Evolutionary conservation across 2,329 filamentous ascomycete species (phyloP).

Genomic region (Penicillium concentricum): DNA sequence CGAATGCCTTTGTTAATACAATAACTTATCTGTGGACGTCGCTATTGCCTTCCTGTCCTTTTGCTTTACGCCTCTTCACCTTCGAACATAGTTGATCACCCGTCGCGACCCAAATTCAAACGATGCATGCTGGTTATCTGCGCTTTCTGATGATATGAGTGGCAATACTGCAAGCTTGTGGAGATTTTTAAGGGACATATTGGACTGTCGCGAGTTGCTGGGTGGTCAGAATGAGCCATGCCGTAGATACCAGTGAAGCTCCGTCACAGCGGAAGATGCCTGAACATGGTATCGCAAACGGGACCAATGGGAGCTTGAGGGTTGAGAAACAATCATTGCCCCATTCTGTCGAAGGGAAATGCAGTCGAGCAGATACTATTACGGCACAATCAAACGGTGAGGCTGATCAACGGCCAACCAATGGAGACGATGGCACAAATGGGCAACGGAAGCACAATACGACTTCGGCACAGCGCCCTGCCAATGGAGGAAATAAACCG

Average conservation of each 20-base stretch:
- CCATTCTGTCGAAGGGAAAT: not conserved
- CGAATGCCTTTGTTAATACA: not conserved
- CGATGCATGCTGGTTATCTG: not conserved
- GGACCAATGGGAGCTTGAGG: not conserved
- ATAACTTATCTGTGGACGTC: not conserved
- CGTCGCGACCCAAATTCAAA: not conserved
- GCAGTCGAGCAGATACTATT: not conserved
- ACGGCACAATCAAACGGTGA: slow-evolving; percentile 1
- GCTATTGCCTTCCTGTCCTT: not conserved
- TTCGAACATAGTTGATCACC: not conserved
- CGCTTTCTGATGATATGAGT: not conserved
- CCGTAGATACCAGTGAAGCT: slow-evolving; percentile 1
- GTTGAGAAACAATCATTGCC: not conserved
- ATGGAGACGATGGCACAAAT: not conserved
- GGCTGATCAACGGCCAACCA: not conserved
- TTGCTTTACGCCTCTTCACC: not conserved
- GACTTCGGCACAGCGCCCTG: not conserved
- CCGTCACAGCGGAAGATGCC: slow-evolving; percentile 3
- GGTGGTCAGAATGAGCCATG: slow-evolving; percentile 6
- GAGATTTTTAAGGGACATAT: not conserved
- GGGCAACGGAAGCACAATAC: not conserved
- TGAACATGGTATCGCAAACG: not conserved
- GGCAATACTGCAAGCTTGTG: not conserved
- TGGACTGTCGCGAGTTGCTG: not conserved
- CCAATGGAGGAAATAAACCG: slow-evolving; percentile 1